phyloP scores from a whole-genome alignment of 2,329 filamentous ascomycete species.

The Tolypocladium amazonense region DNA sequence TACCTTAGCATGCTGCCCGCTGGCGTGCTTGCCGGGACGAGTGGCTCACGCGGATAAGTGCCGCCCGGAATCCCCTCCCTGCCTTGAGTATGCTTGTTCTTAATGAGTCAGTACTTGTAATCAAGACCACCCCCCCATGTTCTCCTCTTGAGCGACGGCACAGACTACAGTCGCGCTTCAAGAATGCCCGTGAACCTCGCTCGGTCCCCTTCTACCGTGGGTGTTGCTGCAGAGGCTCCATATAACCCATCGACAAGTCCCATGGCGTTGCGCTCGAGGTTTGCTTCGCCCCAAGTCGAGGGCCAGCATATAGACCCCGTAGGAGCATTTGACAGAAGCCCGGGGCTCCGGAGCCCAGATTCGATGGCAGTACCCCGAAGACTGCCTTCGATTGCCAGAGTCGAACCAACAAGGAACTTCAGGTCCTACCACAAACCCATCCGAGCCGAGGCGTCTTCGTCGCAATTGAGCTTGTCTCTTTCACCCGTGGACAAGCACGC shows the following conservation, averaged over 20 bases:
- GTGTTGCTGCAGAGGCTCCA: background rate
- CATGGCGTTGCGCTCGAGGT: background rate
- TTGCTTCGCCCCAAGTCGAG: background rate
- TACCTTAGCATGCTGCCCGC: background rate
- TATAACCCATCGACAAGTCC: background rate
- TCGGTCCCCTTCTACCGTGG: background rate
- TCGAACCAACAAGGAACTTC: slow-evolving; percentile 19
- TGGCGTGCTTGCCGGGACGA: background rate
- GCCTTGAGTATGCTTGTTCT: background rate
- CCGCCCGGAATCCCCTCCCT: background rate
- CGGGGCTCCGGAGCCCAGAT: slow-evolving; percentile 11
- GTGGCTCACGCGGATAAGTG: background rate
- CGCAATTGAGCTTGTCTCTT: slow-evolving; percentile 25
- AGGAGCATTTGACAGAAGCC: background rate
- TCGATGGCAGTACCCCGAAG: slow-evolving; percentile 37
- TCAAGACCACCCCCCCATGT: background rate
- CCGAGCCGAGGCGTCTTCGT: slow-evolving; percentile 30
- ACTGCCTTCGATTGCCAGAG: slow-evolving; percentile 19
- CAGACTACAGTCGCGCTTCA: background rate
- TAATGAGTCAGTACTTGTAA: slow-evolving; percentile 1
- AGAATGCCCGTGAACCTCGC: background rate
- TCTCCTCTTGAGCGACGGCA: background rate
- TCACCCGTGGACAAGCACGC: background rate
- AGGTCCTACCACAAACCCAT: slow-evolving; percentile 29
- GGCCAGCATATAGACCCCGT: background rate